Evolutionary conservation across 371 early-diverging fungal species (phyloP).

Genomic region (Massospora cicadina): DNA sequence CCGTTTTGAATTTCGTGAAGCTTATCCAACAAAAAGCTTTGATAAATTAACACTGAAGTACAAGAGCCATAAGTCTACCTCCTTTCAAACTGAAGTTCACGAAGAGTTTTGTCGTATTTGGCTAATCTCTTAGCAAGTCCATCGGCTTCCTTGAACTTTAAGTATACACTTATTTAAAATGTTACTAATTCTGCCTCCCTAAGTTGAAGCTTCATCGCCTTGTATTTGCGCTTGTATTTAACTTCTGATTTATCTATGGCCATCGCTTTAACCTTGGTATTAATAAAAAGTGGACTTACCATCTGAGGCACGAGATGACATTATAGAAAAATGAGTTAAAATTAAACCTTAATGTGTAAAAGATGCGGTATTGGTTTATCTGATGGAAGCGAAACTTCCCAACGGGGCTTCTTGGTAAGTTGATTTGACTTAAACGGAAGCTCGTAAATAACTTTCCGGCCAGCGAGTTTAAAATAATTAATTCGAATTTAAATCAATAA

Average conservation of each 20-base stretch:
- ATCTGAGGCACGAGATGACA: background rate
- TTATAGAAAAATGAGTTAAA: no score
- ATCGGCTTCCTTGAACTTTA: constrained; percentile 6
- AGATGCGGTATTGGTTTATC: no score
- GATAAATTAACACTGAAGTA: background rate
- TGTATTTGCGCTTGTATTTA: constrained; percentile 11
- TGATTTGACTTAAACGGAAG: no score
- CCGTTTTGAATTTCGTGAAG: background rate
- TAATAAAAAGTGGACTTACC: background rate
- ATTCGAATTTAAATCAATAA: no score
- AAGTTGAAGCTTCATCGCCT: constrained; percentile 1
- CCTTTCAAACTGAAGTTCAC: constrained; percentile 7
- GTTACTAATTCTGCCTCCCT: constrained; percentile 2
- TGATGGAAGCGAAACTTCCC: no score
- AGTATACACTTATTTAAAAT: no score
- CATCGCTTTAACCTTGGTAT: constrained; percentile 11
- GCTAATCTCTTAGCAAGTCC: constrained; percentile 1
- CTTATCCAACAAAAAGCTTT: constrained; percentile 6
- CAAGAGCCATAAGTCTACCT: background rate
- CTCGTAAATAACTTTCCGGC: no score
- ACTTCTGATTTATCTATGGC: constrained; percentile 6
- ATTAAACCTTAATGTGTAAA: no score
- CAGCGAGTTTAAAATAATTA: no score
- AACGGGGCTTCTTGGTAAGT: no score
- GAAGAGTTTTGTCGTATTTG: background rate